A percentile compares a stretch with the other conserved stretches of the same genome.
Conservation (phyloP, 352 stramenopile species). For the Elongisporangium prolatum region DNA sequence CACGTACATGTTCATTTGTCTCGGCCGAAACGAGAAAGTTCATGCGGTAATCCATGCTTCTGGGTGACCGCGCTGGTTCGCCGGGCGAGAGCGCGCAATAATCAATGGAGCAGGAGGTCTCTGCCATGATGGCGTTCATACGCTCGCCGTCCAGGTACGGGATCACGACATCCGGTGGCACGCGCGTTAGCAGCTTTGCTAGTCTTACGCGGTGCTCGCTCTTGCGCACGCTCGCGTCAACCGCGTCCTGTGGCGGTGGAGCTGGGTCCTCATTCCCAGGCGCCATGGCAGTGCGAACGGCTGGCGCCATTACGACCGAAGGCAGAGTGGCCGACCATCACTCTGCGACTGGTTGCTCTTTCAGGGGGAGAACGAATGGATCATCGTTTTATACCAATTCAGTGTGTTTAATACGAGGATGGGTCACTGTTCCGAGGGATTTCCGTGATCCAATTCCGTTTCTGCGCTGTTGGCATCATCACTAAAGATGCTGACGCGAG, state of each 20-base stretch:
- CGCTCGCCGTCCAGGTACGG: constrained; percentile 58
- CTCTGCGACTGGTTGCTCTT: background rate
- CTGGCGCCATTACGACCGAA: background rate
- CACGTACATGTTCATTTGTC: constrained; percentile 25
- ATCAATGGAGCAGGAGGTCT: constrained; percentile 50
- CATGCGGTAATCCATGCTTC: constrained; percentile 33
- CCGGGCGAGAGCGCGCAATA: constrained; percentile 57
- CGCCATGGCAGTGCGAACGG: background rate
- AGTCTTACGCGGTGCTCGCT: constrained; percentile 42
- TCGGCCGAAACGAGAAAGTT: constrained; percentile 53
- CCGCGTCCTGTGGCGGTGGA: background rate
- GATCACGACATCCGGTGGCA: constrained; percentile 48
- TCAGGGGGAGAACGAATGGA: background rate
- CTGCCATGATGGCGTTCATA: constrained; percentile 45
- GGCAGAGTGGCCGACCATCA: background rate
- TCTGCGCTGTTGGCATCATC: background rate
- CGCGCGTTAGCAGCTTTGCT: constrained; percentile 45
- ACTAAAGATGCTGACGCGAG: constrained; percentile 6
- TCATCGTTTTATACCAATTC: background rate
- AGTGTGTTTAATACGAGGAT: background rate
- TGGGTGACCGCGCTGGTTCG: constrained; percentile 29
- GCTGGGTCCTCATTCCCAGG: background rate
- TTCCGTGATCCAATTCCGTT: background rate
- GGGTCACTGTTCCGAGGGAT: background rate
- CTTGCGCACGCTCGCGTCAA: background rate